Conservation (phyloP, 768 basidiomycete genomes). For the Mrakia frigida region DNA sequence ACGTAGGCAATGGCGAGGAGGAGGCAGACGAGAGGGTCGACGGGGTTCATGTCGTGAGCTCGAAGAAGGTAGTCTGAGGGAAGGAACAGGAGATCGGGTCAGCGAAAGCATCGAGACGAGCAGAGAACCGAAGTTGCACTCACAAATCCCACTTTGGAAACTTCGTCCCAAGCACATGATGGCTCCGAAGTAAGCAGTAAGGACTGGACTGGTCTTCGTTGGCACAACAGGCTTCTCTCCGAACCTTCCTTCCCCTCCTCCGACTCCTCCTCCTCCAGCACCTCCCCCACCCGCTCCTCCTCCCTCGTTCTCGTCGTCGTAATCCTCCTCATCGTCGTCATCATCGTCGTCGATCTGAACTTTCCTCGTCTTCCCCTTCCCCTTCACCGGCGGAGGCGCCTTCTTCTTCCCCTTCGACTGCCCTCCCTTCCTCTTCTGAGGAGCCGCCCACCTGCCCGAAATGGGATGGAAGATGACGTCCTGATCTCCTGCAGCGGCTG, state of each 20-base stretch:
- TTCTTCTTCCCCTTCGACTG: slow-evolving; percentile 37
- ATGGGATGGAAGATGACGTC: slow-evolving; percentile 59
- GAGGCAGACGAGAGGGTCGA: slow-evolving; percentile 81
- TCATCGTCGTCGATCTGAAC: slow-evolving; percentile 35
- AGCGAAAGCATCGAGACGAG: background rate
- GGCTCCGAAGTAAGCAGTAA: slow-evolving; percentile 72
- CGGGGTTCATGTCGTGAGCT: slow-evolving; percentile 74
- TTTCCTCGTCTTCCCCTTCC: slow-evolving; percentile 45
- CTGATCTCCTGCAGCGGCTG: slow-evolving; percentile 56
- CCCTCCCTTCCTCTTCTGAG: slow-evolving; percentile 32
- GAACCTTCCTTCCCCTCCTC: background rate
- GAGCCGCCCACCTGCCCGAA: slow-evolving; percentile 22
- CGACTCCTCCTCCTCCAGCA: slow-evolving; percentile 24
- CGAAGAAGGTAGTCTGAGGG: slow-evolving; percentile 75
- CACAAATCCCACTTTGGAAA: background rate
- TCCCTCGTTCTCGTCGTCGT: slow-evolving; percentile 20
- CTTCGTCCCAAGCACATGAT: slow-evolving; percentile 49
- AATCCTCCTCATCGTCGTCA: slow-evolving; percentile 35
- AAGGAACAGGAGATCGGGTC: no score
- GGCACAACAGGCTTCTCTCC: slow-evolving; percentile 39
- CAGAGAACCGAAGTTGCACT: background rate
- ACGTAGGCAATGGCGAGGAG: slow-evolving; percentile 77
- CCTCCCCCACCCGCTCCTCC: slow-evolving; percentile 2
- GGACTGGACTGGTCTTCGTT: slow-evolving; percentile 64
- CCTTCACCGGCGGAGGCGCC: background rate